phyloP scores from a whole-genome alignment of 768 basidiomycete species.

The Lentinula detonsa region DNA sequence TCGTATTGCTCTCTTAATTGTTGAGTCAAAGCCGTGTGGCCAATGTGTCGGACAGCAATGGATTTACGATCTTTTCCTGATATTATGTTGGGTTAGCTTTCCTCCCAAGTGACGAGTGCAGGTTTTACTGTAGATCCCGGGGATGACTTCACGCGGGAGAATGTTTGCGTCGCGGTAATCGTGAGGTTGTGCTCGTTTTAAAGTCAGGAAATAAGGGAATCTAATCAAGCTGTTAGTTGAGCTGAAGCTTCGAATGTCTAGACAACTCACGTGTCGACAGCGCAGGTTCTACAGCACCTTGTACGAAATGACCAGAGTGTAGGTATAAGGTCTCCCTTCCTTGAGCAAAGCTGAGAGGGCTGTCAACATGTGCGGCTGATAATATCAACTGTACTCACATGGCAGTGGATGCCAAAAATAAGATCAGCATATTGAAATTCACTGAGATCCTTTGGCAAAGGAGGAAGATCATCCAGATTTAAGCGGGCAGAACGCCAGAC shows the following conservation, averaged over 20 bases:
- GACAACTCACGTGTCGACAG: background rate
- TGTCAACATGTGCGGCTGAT: conserved; percentile 7
- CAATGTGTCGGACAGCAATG: background rate
- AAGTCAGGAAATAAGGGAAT: background rate
- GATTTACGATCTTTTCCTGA: background rate
- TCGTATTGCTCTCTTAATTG: background rate
- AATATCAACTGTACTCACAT: conserved; percentile 25
- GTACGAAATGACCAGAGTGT: conserved; percentile 23
- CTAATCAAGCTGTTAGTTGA: background rate
- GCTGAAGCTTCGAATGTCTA: background rate
- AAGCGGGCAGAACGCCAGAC: conserved; percentile 42
- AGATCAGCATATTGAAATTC: conserved; percentile 49
- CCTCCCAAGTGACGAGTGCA: too few species aligned
- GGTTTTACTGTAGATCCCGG: background rate
- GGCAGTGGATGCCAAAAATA: conserved; percentile 45
- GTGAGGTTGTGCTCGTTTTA: background rate
- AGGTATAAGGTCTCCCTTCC: conserved; percentile 22
- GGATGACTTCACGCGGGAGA: background rate
- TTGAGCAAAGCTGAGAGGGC: conserved; percentile 20
- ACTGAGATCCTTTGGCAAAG: conserved; percentile 39
- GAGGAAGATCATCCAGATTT: conserved; percentile 38
- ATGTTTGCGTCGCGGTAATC: background rate
- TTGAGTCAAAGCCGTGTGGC: background rate
- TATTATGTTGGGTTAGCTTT: background rate
- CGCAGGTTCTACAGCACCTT: conserved; percentile 25